Percentiles rank a stretch among this genome's conserved stretches.
Evolutionary conservation across 2,329 filamentous ascomycete species (phyloP).

Genomic region (Colletotrichum caudatum): DNA sequence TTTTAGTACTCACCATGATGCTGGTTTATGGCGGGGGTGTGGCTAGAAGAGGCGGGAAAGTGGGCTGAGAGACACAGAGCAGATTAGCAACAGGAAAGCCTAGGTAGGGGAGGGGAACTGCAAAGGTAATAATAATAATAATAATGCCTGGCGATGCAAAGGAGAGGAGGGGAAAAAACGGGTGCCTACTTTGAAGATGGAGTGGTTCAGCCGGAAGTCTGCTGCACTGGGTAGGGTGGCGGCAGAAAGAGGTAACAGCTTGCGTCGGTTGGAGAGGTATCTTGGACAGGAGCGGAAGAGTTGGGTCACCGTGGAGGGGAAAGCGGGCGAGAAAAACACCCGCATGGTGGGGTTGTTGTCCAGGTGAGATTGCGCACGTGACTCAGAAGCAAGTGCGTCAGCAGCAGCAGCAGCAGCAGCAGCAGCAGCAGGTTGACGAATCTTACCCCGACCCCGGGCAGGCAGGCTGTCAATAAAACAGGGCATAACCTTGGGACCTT

Average conservation of each 20-base stretch:
- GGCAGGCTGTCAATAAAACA: constrained; percentile 31
- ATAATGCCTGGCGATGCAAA: constrained; percentile 4
- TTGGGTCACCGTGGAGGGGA: constrained; percentile 42
- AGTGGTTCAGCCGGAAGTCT: constrained; percentile 32
- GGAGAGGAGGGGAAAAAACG: not conserved
- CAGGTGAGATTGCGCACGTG: constrained; percentile 43
- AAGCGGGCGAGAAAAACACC: constrained; percentile 44
- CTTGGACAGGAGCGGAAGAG: constrained; percentile 42
- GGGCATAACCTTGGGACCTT: constrained; percentile 6
- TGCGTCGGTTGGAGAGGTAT: constrained; percentile 41
- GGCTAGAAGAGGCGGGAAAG: constrained; percentile 41
- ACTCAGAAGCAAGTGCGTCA: constrained; percentile 36
- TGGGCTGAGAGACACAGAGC: constrained; percentile 40
- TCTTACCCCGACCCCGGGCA: constrained; percentile 20
- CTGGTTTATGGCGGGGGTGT: constrained; percentile 46
- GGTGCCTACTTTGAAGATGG: constrained; percentile 33
- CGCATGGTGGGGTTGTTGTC: constrained; percentile 44
- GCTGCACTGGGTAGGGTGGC: constrained; percentile 39
- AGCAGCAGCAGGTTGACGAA: constrained; percentile 41
- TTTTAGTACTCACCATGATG: constrained; percentile 55
- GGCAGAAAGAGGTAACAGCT: constrained; percentile 42
- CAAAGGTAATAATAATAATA: constrained; percentile 23
- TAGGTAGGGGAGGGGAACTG: constrained; percentile 12
- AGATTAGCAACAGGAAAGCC: constrained; percentile 32
- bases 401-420: constrained; percentile 28